Evolutionary conservation across 305 asterid genomes (phyloP).

Genomic region (Solanum aculeatissimum): DNA sequence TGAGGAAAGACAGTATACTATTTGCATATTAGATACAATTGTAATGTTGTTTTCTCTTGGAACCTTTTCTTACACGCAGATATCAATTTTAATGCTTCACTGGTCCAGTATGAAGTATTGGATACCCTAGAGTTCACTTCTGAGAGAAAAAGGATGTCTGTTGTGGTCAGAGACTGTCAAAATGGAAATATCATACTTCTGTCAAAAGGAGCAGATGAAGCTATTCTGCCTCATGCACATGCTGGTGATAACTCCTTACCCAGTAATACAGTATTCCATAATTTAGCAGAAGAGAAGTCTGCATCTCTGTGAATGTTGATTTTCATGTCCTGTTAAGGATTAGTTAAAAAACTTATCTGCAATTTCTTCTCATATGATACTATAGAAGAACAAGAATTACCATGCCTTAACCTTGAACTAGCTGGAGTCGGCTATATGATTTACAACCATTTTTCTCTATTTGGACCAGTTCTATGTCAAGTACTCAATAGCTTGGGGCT

Average conservation of each 20-base stretch:
- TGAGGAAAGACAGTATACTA: not conserved
- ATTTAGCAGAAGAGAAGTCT: not conserved
- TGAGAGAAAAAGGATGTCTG: slow-evolving; percentile 95
- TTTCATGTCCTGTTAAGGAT: not conserved
- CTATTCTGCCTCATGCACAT: slow-evolving; percentile 67
- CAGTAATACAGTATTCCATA: not conserved
- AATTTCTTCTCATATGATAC: not conserved
- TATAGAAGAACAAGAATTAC: not conserved
- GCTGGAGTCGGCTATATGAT: not conserved
- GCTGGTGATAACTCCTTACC: slow-evolving; percentile 38
- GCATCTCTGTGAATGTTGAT: not conserved
- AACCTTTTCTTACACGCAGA: slow-evolving; percentile 34
- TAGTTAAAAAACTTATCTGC: not conserved
- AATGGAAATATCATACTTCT: slow-evolving; percentile 58
- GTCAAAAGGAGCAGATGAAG: slow-evolving; percentile 97
- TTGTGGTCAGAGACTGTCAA: slow-evolving; percentile 65
- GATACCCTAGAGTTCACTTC: slow-evolving; percentile 93
- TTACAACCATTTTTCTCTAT: not conserved
- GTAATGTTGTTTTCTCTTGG: slow-evolving; percentile 19
- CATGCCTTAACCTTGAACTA: not conserved
- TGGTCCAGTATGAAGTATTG: slow-evolving; percentile 67
- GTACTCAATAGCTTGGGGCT: not conserved
- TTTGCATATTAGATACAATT: not conserved
- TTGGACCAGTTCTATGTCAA: not conserved
- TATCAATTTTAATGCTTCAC: slow-evolving; percentile 54